Conservation (phyloP, 1,284 basidiomycete genomes). For the Exsudoporus floridanus region DNA sequence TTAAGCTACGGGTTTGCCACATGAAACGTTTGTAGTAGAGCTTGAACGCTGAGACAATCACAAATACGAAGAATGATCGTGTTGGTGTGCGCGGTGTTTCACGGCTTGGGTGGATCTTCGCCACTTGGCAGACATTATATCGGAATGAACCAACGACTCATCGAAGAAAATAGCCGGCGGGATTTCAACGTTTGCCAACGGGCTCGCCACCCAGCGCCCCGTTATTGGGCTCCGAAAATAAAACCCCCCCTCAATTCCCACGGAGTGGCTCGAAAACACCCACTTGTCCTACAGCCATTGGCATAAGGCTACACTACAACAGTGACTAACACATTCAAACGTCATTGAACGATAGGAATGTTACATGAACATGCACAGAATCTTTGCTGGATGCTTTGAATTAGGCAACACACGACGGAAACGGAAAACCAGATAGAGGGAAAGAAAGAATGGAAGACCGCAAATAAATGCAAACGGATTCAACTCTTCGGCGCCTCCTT, state of each 20-base stretch:
- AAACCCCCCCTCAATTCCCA: slow-evolving; percentile 4
- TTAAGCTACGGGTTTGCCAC: slow-evolving; percentile 13
- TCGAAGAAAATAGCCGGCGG: neutral
- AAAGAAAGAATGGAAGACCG: slow-evolving; percentile 5
- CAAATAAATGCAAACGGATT: slow-evolving; percentile 26
- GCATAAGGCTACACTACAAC: slow-evolving; percentile 29
- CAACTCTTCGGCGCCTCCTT: slow-evolving; percentile 79
- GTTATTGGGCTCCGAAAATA: slow-evolving; percentile 1
- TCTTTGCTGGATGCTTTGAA: slow-evolving; percentile 21
- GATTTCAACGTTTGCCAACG: slow-evolving; percentile 4
- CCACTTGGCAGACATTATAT: slow-evolving; percentile 2
- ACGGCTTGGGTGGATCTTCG: neutral
- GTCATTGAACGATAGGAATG: slow-evolving; percentile 28
- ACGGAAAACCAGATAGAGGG: slow-evolving; percentile 3
- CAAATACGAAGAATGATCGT: neutral
- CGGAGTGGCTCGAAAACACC: slow-evolving; percentile 2
- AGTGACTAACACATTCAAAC: slow-evolving; percentile 30
- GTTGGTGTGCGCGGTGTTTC: neutral
- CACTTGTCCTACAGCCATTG: slow-evolving; percentile 15
- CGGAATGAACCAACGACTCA: neutral
- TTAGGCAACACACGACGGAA: slow-evolving; percentile 10
- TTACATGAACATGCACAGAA: slow-evolving; percentile 28
- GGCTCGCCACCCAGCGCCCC: slow-evolving; percentile 3
- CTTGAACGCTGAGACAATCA: neutral
- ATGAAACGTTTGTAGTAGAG: neutral